These are phyloP conservation scores for Trichosanthes truncata DNA, from an alignment of 306 rosid genomes.

Conservation along the genomic window DNA sequence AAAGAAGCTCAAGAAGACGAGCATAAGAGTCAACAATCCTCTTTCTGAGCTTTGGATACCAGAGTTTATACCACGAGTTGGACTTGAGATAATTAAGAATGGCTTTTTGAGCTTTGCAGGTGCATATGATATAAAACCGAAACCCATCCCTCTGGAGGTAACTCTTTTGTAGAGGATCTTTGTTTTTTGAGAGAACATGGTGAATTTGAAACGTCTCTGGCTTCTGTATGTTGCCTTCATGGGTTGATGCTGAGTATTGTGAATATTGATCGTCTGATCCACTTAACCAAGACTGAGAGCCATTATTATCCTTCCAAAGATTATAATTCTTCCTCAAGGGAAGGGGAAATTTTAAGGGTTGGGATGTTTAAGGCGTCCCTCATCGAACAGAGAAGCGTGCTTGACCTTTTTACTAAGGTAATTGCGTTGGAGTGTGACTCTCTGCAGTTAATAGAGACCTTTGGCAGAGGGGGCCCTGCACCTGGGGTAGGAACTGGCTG, in stretches of 20 bases:
- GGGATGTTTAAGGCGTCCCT: constrained; percentile 49
- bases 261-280: constrained; percentile 49
- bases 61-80: constrained; percentile 79
- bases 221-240: constrained; percentile 66
- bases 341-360: constrained; percentile 54
- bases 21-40: constrained; percentile 38
- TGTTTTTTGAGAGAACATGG: constrained; percentile 46
- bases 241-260: constrained; percentile 39
- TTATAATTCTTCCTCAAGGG: constrained; percentile 34
- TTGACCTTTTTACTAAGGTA: constrained; percentile 33
- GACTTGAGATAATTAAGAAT: constrained; percentile 58
- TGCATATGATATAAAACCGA: constrained; percentile 23
- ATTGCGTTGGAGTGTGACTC: constrained; percentile 49
- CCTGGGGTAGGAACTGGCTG: constrained; percentile 94
- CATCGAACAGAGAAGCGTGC: constrained; percentile 45
- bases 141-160: constrained; percentile 22
- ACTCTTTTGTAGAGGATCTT: constrained; percentile 53
- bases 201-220: constrained; percentile 58
- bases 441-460: constrained; percentile 56
- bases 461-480: constrained; percentile 94
- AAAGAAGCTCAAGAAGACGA: constrained; percentile 30
- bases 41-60: constrained; percentile 52
- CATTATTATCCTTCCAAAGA: constrained; percentile 27
- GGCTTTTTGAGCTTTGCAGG: constrained; percentile 36
- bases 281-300: constrained; percentile 43